Conservation (phyloP, 306 rosid species). For the Vachellia collinsii region DNA sequence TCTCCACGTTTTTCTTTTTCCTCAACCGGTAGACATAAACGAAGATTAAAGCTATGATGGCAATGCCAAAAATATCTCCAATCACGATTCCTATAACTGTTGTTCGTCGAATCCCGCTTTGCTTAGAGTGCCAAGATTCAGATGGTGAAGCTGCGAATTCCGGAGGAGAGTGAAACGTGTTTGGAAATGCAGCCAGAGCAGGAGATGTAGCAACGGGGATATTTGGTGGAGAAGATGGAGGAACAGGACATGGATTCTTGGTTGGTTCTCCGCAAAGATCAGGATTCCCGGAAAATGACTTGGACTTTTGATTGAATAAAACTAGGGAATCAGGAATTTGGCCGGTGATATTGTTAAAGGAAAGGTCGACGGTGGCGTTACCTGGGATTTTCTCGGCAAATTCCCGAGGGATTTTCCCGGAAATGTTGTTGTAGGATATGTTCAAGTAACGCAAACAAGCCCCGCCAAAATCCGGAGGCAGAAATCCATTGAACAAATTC, state of each 20-base stretch:
- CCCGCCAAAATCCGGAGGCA: slow-evolving; percentile 67
- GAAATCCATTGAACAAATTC: slow-evolving; percentile 75
- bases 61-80: slow-evolving; percentile 67
- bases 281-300: slow-evolving; percentile 58
- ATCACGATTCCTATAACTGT: slow-evolving; percentile 72
- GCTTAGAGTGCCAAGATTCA: slow-evolving; percentile 27
- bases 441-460: slow-evolving; percentile 59
- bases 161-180: slow-evolving; percentile 45
- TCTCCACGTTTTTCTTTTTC: slow-evolving; percentile 51
- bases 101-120: slow-evolving; percentile 51
- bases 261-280: slow-evolving; percentile 68
- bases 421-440: slow-evolving; percentile 64
- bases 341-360: slow-evolving; percentile 78
- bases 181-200: slow-evolving; percentile 89
- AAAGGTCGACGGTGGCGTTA: slow-evolving; percentile 68
- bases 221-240: slow-evolving; percentile 57
- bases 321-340: slow-evolving; percentile 55
- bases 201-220: slow-evolving; percentile 58
- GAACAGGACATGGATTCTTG: slow-evolving; percentile 58
- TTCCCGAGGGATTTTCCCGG: slow-evolving; percentile 62
- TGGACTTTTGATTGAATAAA: slow-evolving; percentile 53
- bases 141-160: slow-evolving; percentile 19
- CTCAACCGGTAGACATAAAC: slow-evolving; percentile 56
- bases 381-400: slow-evolving; percentile 60
- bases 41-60: slow-evolving; percentile 58